These are phyloP conservation scores for Termitomyces sp. DNA, from an alignment of 768 basidiomycete species.

Conservation along the genomic window DNA sequence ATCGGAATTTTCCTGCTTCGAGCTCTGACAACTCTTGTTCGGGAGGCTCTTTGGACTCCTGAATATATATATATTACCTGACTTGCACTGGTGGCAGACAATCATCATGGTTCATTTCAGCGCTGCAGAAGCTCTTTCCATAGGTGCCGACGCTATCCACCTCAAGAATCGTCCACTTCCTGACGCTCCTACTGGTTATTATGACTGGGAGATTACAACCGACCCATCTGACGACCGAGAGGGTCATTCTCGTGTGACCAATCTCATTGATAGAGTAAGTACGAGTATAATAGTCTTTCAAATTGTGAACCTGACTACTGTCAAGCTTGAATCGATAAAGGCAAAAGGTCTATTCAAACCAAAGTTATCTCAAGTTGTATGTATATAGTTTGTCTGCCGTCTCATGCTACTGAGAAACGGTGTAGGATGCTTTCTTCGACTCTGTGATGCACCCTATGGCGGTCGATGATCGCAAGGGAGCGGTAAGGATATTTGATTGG, in stretches of 20 bases:
- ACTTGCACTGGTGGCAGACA: not conserved
- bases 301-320: not conserved
- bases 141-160: conserved; percentile 28
- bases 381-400: not conserved
- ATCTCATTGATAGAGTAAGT: conserved; percentile 22
- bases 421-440: conserved; percentile 26
- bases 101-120: conserved; percentile 11
- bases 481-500: conserved; percentile 13
- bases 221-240: conserved; percentile 21
- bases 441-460: conserved; percentile 25
- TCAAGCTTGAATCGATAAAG: conserved; percentile 9
- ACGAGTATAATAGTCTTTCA: not conserved
- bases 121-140: conserved; percentile 19
- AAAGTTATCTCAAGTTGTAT: conserved; percentile 19
- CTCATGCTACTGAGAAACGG: not conserved
- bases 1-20: not conserved
- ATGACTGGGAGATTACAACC: conserved; percentile 34
- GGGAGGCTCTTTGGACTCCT: not conserved
- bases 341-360: conserved; percentile 20
- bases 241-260: conserved; percentile 30
- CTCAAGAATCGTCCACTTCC: conserved; percentile 34
- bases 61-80: not conserved
- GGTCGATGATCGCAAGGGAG: conserved; percentile 38
- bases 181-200: conserved; percentile 37
- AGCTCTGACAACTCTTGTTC: not conserved